Conservation (phyloP, 2,329 filamentous ascomycete species). For the Colletotrichum sp. region DNA sequence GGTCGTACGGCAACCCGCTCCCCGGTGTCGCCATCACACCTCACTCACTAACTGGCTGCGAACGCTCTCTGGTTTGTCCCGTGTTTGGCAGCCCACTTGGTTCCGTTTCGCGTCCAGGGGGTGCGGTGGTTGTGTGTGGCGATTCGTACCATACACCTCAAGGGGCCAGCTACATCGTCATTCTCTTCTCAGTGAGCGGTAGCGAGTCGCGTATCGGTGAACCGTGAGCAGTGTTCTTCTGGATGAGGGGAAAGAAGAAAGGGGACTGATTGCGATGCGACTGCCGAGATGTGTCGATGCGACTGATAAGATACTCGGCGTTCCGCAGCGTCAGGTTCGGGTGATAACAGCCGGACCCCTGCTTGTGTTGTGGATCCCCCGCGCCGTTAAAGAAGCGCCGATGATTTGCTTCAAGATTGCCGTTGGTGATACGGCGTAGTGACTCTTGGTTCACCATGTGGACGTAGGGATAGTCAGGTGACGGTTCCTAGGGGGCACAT, state of each 20-base stretch:
- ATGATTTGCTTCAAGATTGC: neutral
- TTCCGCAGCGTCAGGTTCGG: neutral
- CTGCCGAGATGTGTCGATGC: neutral
- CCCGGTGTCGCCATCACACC: neutral
- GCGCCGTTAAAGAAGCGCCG: neutral
- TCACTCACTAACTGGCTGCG: neutral
- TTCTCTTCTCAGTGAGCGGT: neutral
- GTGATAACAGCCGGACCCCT: neutral
- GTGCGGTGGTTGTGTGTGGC: neutral
- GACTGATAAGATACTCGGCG: neutral
- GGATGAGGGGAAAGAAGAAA: neutral
- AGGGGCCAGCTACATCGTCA: neutral
- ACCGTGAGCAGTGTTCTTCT: neutral
- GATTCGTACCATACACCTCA: neutral
- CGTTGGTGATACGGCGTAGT: neutral
- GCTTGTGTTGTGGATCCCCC: neutral
- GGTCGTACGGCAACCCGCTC: neutral
- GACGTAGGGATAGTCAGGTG: neutral
- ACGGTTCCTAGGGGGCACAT: neutral
- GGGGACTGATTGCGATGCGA: neutral
- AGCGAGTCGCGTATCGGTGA: neutral
- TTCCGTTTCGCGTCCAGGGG: neutral
- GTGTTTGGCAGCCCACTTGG: neutral
- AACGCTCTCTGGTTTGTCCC: neutral
- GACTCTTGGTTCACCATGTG: neutral